Evolutionary conservation across 345 rosid genomes (phyloP).

Genomic region (Populus euphratica): DNA sequence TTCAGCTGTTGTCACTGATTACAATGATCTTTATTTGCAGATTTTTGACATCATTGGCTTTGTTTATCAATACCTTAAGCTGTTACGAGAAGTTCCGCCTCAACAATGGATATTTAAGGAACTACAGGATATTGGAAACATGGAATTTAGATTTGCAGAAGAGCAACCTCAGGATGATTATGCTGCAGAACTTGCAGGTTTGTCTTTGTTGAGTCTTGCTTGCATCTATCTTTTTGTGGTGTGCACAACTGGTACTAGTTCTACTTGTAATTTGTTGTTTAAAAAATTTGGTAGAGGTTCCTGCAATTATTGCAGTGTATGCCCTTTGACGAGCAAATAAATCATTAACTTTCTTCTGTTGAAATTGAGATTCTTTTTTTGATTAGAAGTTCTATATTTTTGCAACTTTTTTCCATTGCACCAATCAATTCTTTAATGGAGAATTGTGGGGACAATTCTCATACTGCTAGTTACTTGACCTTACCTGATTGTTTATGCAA

Average conservation of each 20-base stretch:
- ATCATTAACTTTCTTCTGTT: background rate
- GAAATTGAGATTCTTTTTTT: background rate
- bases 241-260: background rate
- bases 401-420: background rate
- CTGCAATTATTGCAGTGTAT: background rate
- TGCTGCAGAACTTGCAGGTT: constrained; percentile 96
- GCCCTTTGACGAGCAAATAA: background rate
- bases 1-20: background rate
- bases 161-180: constrained; percentile 95
- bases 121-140: constrained; percentile 86
- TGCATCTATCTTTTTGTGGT: background rate
- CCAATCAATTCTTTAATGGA: background rate
- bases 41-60: constrained; percentile 73
- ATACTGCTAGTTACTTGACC: background rate
- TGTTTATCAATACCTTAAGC: constrained; percentile 82
- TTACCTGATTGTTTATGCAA: background rate
- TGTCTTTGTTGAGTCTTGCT: constrained; percentile 14
- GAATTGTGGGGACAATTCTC: background rate
- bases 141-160: constrained; percentile 93
- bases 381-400: too few species aligned
- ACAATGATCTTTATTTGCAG: constrained; percentile 31
- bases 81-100: constrained; percentile 65
- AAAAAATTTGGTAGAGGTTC: background rate
- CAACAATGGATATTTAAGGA: constrained; percentile 98
- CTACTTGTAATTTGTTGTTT: background rate